Evolutionary conservation across 1,284 basidiomycete genomes (phyloP).

Genomic region (Trametes polyzona): DNA sequence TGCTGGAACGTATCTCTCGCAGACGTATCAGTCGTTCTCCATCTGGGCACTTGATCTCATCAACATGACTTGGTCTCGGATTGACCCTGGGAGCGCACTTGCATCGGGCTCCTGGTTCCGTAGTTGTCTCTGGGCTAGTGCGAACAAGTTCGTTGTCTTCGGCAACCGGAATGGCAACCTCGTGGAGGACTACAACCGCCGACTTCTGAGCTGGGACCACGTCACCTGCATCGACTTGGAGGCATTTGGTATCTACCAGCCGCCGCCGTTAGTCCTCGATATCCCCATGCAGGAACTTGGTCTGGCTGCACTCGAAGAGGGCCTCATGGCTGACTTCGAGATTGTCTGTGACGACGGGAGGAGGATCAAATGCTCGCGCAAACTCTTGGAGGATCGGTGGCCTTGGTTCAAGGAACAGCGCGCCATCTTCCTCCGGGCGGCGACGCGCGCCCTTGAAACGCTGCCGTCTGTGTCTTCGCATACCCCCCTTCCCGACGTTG

Average conservation of each 20-base stretch:
- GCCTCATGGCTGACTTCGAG: slow-evolving; percentile 83
- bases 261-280: slow-evolving; percentile 72
- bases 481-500: slow-evolving; percentile 60
- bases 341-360: slow-evolving; percentile 90
- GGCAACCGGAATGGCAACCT: slow-evolving; percentile 87
- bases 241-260: slow-evolving; percentile 92
- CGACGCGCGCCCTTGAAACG: slow-evolving; percentile 55
- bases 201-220: slow-evolving; percentile 90
- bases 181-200: slow-evolving; percentile 89
- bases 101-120: slow-evolving; percentile 88
- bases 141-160: slow-evolving; percentile 86
- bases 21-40: slow-evolving; percentile 88
- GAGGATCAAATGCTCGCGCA: slow-evolving; percentile 80
- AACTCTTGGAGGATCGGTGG: slow-evolving; percentile 87
- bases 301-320: slow-evolving; percentile 78
- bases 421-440: slow-evolving; percentile 56
- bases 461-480: slow-evolving; percentile 63
- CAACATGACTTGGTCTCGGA: slow-evolving; percentile 82
- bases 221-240: slow-evolving; percentile 90
- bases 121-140: slow-evolving; percentile 78
- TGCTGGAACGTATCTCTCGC: slow-evolving; percentile 88
- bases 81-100: slow-evolving; percentile 82
- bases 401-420: slow-evolving; percentile 89
- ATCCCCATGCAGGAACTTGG: slow-evolving; percentile 78
- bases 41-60: slow-evolving; percentile 87